Percentiles rank a stretch among this genome's conserved stretches.
Evolutionary conservation across 2,329 filamentous ascomycete species (phyloP).

Genomic region (Talaromyces sp.): DNA sequence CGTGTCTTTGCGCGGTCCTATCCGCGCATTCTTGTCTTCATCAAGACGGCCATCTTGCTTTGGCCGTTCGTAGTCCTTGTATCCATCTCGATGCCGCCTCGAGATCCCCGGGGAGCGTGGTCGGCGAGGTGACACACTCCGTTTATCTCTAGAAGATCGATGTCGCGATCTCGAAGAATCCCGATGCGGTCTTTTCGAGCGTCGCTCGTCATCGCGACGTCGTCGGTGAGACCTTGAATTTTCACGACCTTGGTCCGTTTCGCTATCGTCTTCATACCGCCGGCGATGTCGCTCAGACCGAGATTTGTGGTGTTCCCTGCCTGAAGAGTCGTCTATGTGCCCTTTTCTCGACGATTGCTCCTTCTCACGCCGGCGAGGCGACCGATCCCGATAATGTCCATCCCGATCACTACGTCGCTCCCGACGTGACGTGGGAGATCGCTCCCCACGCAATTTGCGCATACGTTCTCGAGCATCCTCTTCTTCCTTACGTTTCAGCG

Average conservation of each 20-base stretch:
- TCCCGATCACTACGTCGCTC: conserved; percentile 24
- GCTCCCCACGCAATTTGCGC: conserved; percentile 53
- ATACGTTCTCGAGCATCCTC: conserved; percentile 73
- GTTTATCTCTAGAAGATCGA: conserved; percentile 21
- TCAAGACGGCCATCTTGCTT: not conserved
- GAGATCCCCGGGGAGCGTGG: conserved; percentile 22
- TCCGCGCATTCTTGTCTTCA: not conserved
- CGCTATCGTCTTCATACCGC: conserved; percentile 18
- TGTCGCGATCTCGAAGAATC: conserved; percentile 26
- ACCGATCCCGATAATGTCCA: conserved; percentile 19
- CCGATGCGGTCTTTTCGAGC: conserved; percentile 19
- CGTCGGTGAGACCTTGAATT: conserved; percentile 7
- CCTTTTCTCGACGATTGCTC: conserved; percentile 28
- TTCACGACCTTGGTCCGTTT: conserved; percentile 6
- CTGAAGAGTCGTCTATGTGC: conserved; percentile 22
- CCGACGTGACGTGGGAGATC: conserved; percentile 22
- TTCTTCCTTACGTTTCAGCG: conserved; percentile 77
- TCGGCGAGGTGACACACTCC: conserved; percentile 19
- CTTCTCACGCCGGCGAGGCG: conserved; percentile 21
- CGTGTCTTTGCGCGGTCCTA: not conserved
- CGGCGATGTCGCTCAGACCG: conserved; percentile 19
- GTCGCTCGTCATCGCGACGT: conserved; percentile 9
- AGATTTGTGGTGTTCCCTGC: conserved; percentile 24
- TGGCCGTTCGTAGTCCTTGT: not conserved
- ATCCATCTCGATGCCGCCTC: not conserved